Conservation (phyloP, 129 eudicot genomes). For the Ambrosia artemisiifolia region DNA sequence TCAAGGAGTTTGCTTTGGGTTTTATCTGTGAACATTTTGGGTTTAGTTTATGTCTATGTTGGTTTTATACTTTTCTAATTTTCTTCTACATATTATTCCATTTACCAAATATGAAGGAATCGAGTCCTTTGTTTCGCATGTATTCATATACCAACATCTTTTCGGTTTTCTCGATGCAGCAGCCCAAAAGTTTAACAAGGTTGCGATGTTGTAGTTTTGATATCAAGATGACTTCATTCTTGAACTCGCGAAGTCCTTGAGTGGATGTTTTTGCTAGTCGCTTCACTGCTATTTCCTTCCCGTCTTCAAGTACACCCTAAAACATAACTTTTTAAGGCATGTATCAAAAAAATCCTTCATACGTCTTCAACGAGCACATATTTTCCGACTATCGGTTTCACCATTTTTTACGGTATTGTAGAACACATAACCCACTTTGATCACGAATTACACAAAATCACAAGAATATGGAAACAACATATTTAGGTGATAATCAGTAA, state of each 20-base stretch:
- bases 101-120: slow-evolving; percentile 42
- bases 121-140: slow-evolving; percentile 52
- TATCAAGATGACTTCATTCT: slow-evolving; percentile 44
- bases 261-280: slow-evolving; percentile 40
- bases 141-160: slow-evolving; percentile 48
- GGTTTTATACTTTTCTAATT: too few relatives aligned
- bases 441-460: background rate
- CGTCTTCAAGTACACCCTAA: slow-evolving; percentile 25
- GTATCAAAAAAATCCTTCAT: background rate
- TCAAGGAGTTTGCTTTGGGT: slow-evolving; percentile 33
- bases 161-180: slow-evolving; percentile 37
- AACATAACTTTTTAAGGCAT: background rate
- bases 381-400: background rate
- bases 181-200: slow-evolving; percentile 45
- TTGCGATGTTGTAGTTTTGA: slow-evolving; percentile 47
- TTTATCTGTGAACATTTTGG: slow-evolving; percentile 15
- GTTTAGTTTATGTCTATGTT: background rate
- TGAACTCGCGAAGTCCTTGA: slow-evolving; percentile 49
- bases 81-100: background rate
- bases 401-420: background rate
- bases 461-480: background rate
- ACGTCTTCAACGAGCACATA: too few relatives aligned
- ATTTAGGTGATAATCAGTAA: too few relatives aligned
- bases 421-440: background rate
- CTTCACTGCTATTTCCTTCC: slow-evolving; percentile 46